Conservation (phyloP, 805 yeast species). For the Wickerhamiella siamensis region DNA sequence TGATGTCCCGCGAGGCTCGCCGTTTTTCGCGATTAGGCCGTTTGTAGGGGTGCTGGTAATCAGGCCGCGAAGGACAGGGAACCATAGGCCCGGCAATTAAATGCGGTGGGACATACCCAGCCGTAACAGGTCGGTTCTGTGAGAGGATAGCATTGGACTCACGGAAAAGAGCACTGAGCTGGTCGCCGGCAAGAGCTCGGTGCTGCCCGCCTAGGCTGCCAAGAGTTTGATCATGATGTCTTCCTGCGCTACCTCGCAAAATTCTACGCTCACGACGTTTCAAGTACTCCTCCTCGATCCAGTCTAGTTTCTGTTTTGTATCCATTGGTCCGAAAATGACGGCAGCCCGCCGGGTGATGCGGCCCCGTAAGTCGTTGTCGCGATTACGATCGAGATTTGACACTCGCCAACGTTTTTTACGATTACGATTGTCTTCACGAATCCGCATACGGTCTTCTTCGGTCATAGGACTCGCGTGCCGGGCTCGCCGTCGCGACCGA, state of each 20-base stretch:
- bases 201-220: slow-evolving; percentile 2
- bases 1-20: not conserved
- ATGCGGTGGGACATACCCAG: slow-evolving; percentile 9
- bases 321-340: slow-evolving; percentile 48
- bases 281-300: slow-evolving; percentile 66
- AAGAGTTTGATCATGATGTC: slow-evolving; percentile 1
- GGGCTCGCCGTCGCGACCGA: not conserved
- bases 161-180: slow-evolving; percentile 13
- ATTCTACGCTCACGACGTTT: slow-evolving; percentile 48
- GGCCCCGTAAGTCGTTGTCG: slow-evolving; percentile 70
- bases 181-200: slow-evolving; percentile 10
- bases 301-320: slow-evolving; percentile 38
- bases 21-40: not conserved
- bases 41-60: slow-evolving; percentile 5
- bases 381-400: slow-evolving; percentile 66
- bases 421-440: slow-evolving; percentile 53
- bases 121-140: slow-evolving; percentile 5
- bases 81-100: slow-evolving; percentile 14
- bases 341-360: slow-evolving; percentile 62
- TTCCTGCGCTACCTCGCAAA: slow-evolving; percentile 24
- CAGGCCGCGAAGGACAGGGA: slow-evolving; percentile 17
- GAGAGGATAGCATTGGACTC: slow-evolving; percentile 14
- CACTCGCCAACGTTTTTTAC: slow-evolving; percentile 76
- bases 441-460: slow-evolving; percentile 38
- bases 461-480: slow-evolving; percentile 9